Base-by-base conservation (phyloP, 2,329 filamentous ascomycete genomes). In the Cryphonectria nitschkei region DNA sequence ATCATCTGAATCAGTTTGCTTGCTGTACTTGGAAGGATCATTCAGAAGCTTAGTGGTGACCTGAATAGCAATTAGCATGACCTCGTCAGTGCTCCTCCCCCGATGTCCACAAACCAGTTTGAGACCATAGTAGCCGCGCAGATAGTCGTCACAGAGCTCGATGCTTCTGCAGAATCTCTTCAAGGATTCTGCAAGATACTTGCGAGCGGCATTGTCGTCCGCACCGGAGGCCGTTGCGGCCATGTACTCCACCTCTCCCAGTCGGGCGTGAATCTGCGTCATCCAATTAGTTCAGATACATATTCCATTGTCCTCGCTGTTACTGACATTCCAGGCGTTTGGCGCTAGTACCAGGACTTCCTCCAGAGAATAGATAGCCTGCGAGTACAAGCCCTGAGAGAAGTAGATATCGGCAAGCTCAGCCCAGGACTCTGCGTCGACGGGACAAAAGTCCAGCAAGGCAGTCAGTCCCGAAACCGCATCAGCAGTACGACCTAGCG, bases 341-440 rank as follows among this genome's bases (percentile, higher is more conserved):
- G 96, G 95, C 68, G 90, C 88, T 70, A 97, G 85, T 67, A 98
- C 84, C 61, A 99, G 81, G 29, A 97, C 94, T 80, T 99, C 96
- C 80, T 99, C 96, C 61, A 97, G 83, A 72, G 94, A 92, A 80
- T 92, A 97, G 66, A 97, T 90, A 54, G 94, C 93, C 80, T 98
- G 95, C 19, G 90, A 83, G 77, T 92, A 94, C 76, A 95, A 82
- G 0, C 92, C 93, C 78, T 95, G 92, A 29, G 86, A 86, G 41
- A 94, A 86, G 81, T 99, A 98, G 73, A 98, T 82, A 78, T 97
- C 94, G 68, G 93, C 89, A 75, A 98, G 85, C 82, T 99, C 96
- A 67, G 93, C 89, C 96, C 96, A 99, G 13, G 93, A 91, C 83
- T 99, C 96, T 7, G 92, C 90, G 82, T 99, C 96, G 1, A 93